Conservation (phyloP, 2,329 filamentous ascomycete species). For the Leptographium wingfieldii region DNA sequence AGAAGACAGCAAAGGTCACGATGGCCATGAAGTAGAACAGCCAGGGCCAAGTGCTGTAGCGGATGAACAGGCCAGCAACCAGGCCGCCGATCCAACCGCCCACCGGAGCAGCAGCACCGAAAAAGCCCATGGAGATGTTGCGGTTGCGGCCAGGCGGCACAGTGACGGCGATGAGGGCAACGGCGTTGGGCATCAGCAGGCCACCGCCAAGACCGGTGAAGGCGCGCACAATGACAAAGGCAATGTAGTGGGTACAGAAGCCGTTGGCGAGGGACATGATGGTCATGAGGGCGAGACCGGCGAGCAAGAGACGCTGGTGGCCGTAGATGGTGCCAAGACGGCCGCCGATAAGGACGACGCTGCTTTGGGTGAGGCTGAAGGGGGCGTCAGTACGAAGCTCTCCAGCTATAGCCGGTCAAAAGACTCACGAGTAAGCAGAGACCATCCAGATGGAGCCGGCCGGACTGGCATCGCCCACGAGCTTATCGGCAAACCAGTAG, state of each 20-base stretch:
- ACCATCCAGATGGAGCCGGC: conserved; percentile 26
- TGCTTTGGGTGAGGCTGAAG: conserved; percentile 32
- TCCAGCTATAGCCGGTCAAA: too few species aligned
- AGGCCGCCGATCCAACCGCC: conserved; percentile 29
- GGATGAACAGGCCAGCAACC: conserved; percentile 25
- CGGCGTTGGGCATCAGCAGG: conserved; percentile 37
- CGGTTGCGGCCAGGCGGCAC: conserved; percentile 31
- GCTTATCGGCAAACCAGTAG: conserved; percentile 15
- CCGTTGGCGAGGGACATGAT: conserved; percentile 30
- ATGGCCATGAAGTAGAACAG: conserved; percentile 18
- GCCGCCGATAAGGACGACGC: conserved; percentile 39
- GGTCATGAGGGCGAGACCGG: conserved; percentile 28
- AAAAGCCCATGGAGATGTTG: conserved; percentile 32
- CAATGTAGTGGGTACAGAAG: conserved; percentile 28
- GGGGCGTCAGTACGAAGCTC: neutral
- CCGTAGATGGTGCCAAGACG: conserved; percentile 40
- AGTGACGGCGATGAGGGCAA: conserved; percentile 35
- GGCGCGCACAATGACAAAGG: conserved; percentile 30
- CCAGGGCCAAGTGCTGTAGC: conserved; percentile 24
- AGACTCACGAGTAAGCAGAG: conserved; percentile 23
- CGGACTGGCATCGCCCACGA: conserved; percentile 17
- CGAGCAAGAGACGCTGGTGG: conserved; percentile 32
- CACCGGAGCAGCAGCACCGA: conserved; percentile 32
- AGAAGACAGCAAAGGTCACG: conserved; percentile 9
- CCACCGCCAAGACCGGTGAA: conserved; percentile 38